Base-by-base conservation (phyloP, 2,329 filamentous ascomycete genomes). In the Phialocephala sp. region DNA sequence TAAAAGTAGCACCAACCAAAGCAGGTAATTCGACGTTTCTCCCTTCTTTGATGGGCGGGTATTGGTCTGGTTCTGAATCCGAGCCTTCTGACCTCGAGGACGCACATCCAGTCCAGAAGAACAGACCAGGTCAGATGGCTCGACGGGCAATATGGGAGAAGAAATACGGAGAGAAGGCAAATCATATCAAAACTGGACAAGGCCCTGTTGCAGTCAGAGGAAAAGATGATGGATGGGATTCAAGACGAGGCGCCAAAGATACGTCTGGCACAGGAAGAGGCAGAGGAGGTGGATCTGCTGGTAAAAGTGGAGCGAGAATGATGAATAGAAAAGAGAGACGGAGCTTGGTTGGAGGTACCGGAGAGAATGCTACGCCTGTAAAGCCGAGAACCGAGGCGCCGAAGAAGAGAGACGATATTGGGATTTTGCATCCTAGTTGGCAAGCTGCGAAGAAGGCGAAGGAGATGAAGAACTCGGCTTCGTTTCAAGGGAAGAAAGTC, bases 141-240 rank as follows among this genome's bases (percentile, higher is more conserved):
- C 86, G 92, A 9, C 90, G 91, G 75, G 86, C 88, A 27, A 90
- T 95, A 65, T 91, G 88, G 82, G 91, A 94, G 80, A 89, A 92
- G 80, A 94, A 94, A 75, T 94, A 84, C 76, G 91, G 91, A 59
- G 82, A 84, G 15, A 83, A 85, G 68, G 92, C 92, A 1, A 77
- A 77, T 52, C 76, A 77, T 64, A 73, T 77, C 22, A 71, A 72
- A 54, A 67, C 65, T 4, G 76, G 74, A 2, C 61, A 70, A 32
- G 69, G 64, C 2, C 55, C 66, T 27, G 69, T 69, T 11, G 65
- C 59, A 32, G 57, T 60, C 14, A 68, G 70, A 39, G 68, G 75
- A 52, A 77, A 82, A 43, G 84, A 86, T 58, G 74, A 80, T 11
- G 85, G 84, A 0, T 89, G 87, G 87, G 87, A 90, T 71, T 74